A percentile compares a stretch with the other conserved stretches of the same genome.
phyloP scores from a whole-genome alignment of 257 asterid genomes.

The Lantana camara region DNA sequence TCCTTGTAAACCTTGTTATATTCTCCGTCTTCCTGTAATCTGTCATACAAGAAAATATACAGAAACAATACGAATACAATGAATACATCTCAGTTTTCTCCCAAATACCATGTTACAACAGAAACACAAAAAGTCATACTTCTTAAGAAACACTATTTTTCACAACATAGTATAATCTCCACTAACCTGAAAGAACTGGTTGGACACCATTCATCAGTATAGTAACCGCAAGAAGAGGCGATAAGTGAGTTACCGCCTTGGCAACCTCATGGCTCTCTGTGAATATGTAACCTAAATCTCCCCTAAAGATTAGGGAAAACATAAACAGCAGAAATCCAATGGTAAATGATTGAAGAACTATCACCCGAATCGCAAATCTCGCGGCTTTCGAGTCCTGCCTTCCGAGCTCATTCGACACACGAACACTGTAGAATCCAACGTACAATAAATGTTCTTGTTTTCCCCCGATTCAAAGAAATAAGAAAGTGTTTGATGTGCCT shows the following conservation, averaged over 20 bases:
- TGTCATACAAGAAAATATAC: too few relatives aligned
- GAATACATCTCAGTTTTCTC: too few relatives aligned
- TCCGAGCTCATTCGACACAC: conserved; percentile 76
- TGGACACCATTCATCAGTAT: conserved; percentile 65
- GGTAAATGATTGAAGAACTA: conserved; percentile 47
- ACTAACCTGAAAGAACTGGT: conserved; percentile 67
- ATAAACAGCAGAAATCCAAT: conserved; percentile 47
- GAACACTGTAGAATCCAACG: conserved; percentile 43
- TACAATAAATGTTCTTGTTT: too few relatives aligned
- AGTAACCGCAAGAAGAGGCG: conserved; percentile 68
- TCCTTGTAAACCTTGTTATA: too few relatives aligned
- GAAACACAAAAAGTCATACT: too few relatives aligned
- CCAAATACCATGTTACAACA: too few relatives aligned
- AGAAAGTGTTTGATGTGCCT: too few relatives aligned
- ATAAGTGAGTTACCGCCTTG: conserved; percentile 46
- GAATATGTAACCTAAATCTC: conserved; percentile 56
- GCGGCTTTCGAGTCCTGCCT: conserved; percentile 61
- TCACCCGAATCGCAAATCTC: conserved; percentile 46
- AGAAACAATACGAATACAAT: too few relatives aligned
- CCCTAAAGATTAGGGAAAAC: conserved; percentile 56
- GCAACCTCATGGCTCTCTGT: conserved; percentile 48
- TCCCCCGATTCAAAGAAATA: too few relatives aligned
- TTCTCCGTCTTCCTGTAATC: too few relatives aligned
- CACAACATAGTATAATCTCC: too few relatives aligned
- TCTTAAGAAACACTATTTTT: too few relatives aligned